These are phyloP conservation scores for Mycena citricolor DNA, from an alignment of 1,284 basidiomycete species.

Conservation along the genomic window DNA sequence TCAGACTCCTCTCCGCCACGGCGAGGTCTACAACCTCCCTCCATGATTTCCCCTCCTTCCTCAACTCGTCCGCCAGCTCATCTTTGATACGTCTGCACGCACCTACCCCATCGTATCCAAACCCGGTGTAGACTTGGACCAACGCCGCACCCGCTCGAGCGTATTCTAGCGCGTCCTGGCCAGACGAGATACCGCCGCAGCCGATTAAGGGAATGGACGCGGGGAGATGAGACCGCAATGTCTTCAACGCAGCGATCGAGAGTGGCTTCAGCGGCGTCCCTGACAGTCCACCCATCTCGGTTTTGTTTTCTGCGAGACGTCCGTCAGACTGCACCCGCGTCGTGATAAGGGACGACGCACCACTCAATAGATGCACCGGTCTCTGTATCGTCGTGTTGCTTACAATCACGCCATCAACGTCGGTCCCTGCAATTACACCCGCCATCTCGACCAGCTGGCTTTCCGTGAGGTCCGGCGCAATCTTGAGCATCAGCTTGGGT, in stretches of 20 bases:
- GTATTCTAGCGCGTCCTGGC: constrained; percentile 88
- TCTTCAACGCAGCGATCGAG: constrained; percentile 74
- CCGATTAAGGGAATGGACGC: constrained; percentile 85
- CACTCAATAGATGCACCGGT: constrained; percentile 59
- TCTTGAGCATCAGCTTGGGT: constrained; percentile 82
- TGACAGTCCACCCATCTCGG: constrained; percentile 86
- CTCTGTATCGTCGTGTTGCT: constrained; percentile 94
- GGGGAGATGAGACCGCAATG: constrained; percentile 77
- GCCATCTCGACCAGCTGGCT: constrained; percentile 85
- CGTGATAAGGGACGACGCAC: constrained; percentile 36
- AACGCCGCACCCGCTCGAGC: constrained; percentile 85
- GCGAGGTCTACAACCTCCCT: constrained; percentile 56
- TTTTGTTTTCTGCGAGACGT: constrained; percentile 49
- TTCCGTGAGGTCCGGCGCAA: constrained; percentile 88
- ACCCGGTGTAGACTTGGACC: constrained; percentile 91
- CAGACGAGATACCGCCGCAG: constrained; percentile 88
- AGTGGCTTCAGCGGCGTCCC: constrained; percentile 86
- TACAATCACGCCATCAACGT: constrained; percentile 94
- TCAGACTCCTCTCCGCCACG: constrained; percentile 50
- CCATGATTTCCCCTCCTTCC: constrained; percentile 75
- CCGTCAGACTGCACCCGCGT: background rate
- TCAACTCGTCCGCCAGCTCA: constrained; percentile 68
- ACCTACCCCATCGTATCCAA: constrained; percentile 91
- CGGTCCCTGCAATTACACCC: constrained; percentile 69
- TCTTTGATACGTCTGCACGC: constrained; percentile 89